Conservation (phyloP, 2,329 filamentous ascomycete genomes). For the Decorospora gaudefroyi region DNA sequence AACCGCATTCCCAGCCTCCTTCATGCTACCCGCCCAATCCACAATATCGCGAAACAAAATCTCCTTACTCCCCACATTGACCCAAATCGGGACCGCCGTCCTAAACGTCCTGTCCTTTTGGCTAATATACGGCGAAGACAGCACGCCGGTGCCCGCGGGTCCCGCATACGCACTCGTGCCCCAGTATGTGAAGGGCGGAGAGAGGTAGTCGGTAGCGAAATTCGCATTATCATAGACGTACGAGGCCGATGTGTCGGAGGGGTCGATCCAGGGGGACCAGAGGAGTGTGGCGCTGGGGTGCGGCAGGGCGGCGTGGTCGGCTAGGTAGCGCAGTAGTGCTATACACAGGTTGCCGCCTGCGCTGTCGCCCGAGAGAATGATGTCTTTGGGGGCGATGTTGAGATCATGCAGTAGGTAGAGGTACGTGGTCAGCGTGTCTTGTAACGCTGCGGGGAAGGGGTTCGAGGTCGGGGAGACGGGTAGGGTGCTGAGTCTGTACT, state of each 20-base stretch:
- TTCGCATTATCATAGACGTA: conserved; percentile 41
- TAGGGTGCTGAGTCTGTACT: conserved; percentile 56
- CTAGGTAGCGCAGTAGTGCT: conserved; percentile 54
- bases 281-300: conserved; percentile 48
- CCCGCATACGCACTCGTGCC: conserved; percentile 47
- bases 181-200: conserved; percentile 49
- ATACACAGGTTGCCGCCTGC: conserved; percentile 56
- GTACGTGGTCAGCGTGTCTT: conserved; percentile 56
- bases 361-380: conserved; percentile 56
- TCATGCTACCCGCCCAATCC: conserved; percentile 48
- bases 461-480: conserved; percentile 42
- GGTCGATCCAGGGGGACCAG: conserved; percentile 53
- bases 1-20: conserved; percentile 49
- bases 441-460: conserved; percentile 58
- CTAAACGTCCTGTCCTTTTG: conserved; percentile 48
- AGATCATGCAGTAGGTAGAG: conserved; percentile 52
- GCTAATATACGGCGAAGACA: conserved; percentile 47
- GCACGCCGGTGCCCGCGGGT: conserved; percentile 11
- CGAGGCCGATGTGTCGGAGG: conserved; percentile 33
- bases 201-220: conserved; percentile 51
- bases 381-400: conserved; percentile 47
- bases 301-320: conserved; percentile 48
- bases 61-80: conserved; percentile 51
- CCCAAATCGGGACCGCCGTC: conserved; percentile 49
- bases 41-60: conserved; percentile 50